Conservation (phyloP, 2,329 filamentous ascomycete genomes). For the Fusarium citri region DNA sequence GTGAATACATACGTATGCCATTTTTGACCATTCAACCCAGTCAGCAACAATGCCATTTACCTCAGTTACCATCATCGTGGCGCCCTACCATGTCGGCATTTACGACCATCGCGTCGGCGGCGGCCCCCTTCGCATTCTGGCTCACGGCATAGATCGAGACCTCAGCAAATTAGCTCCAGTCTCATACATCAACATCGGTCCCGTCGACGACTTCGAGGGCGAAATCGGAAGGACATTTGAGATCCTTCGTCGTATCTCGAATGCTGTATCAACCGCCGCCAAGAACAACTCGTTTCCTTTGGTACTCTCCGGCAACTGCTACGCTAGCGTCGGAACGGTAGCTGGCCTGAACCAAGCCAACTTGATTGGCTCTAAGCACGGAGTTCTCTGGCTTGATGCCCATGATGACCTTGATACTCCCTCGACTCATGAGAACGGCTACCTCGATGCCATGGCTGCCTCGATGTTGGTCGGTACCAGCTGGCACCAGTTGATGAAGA, state of each 20-base stretch:
- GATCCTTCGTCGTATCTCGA: neutral
- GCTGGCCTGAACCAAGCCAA: neutral
- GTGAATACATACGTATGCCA: rapidly evolving
- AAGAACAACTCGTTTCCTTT: neutral
- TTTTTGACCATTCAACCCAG: rapidly evolving
- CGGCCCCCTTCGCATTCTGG: neutral
- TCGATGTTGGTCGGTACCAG: neutral
- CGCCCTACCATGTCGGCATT: neutral
- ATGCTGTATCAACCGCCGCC: neutral
- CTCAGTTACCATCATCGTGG: neutral
- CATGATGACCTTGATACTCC: neutral
- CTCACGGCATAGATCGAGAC: neutral
- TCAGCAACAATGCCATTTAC: neutral
- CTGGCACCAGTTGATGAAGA: neutral
- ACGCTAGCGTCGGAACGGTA: neutral
- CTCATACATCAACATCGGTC: neutral
- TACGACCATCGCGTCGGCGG: neutral
- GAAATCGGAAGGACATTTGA: neutral
- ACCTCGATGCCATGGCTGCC: neutral
- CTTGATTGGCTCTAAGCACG: neutral
- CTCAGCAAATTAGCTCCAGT: neutral
- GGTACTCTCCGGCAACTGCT: neutral
- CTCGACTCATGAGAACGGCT: neutral
- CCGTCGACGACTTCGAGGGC: neutral
- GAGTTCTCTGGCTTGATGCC: neutral